Base-by-base conservation (phyloP, 2,329 filamentous ascomycete species). In the Chalaropsis ovoidea region DNA sequence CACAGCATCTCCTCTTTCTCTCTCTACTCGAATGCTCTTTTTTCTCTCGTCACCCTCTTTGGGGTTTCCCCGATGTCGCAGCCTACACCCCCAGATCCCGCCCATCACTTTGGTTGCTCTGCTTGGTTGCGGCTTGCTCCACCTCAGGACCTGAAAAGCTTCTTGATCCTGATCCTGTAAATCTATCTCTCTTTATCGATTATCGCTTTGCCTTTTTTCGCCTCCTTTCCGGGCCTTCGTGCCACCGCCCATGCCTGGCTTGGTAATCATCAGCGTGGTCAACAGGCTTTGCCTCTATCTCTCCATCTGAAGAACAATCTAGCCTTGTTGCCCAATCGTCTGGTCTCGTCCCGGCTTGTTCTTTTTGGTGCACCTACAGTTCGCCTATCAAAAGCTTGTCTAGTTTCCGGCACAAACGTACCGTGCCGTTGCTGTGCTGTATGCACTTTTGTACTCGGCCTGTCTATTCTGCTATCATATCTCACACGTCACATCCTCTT, bases 131-230 rank as follows among this genome's bases (percentile, higher is more conserved):
- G 31, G 31, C 13, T 42, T 19, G 61, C 61, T 62, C 52, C 52
- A 62, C 60, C 22, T 45, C 41, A 42, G 62, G 47, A 41, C 47
- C 47, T 54, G 62, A 64, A 56, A 64, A 58, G 62, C 62, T 64
- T 64, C 62, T 64, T 64, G 62, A 52, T 64, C 62, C 62, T 64
- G 62, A 64, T 64, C 62, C 62, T 64, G 35, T 54, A 41, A 39
- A 43, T 54, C 62, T 27, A n/a, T n/a, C 22, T n/a, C 61, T 56
- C 13, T 19, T 47, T 27, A 54, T 24, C 19, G 19, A 49, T 49
- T 19, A 24, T 49, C 47, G 22, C 47, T 1, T 22, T 24, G 19
- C 47, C 47, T 49, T 47, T 49, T 49, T 22, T 49, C n/a, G 8
- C n/a, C 17, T 42, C 27, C 47, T 45, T 31, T 35, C 31, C 31